Percentiles rank a stretch among this genome's conserved stretches.
Conservation (phyloP, 371 early-diverging fungal genomes). For the Lichtheimia ornata region DNA sequence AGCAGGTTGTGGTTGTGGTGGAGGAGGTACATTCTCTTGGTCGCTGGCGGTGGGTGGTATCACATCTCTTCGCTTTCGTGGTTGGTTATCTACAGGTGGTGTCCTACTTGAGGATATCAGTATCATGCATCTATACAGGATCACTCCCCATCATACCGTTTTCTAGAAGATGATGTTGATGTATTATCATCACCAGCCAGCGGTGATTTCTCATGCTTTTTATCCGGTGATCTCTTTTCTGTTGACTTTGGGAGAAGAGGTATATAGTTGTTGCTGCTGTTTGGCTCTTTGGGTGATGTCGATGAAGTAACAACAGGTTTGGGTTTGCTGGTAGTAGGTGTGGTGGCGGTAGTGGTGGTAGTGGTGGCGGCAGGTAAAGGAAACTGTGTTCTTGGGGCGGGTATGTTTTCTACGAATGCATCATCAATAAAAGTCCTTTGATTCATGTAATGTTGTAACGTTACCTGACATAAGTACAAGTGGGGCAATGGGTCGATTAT, state of each 20-base stretch:
- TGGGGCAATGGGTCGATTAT: constrained; percentile 15
- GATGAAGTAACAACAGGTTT: too few relatives aligned
- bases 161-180: background rate
- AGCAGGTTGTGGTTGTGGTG: background rate
- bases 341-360: too few relatives aligned
- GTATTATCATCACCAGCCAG: constrained; percentile 2
- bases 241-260: too few relatives aligned
- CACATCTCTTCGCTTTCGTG: constrained; percentile 13
- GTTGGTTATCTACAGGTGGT: constrained; percentile 1
- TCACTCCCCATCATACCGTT: too few relatives aligned
- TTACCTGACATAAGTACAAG: constrained; percentile 23
- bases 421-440: background rate
- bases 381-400: constrained; percentile 11
- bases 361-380: constrained; percentile 1
- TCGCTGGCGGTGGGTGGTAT: background rate
- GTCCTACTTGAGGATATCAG: too few relatives aligned
- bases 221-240: too few relatives aligned
- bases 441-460: background rate
- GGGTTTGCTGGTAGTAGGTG: too few relatives aligned
- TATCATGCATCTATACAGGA: too few relatives aligned
- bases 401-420: constrained; percentile 10
- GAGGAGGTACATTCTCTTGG: background rate
- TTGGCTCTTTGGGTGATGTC: too few relatives aligned
- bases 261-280: too few relatives aligned
- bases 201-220: too few relatives aligned